Evolutionary conservation across 2,329 filamentous ascomycete genomes (phyloP).

Genomic region (Aureobasidium pullulans): DNA sequence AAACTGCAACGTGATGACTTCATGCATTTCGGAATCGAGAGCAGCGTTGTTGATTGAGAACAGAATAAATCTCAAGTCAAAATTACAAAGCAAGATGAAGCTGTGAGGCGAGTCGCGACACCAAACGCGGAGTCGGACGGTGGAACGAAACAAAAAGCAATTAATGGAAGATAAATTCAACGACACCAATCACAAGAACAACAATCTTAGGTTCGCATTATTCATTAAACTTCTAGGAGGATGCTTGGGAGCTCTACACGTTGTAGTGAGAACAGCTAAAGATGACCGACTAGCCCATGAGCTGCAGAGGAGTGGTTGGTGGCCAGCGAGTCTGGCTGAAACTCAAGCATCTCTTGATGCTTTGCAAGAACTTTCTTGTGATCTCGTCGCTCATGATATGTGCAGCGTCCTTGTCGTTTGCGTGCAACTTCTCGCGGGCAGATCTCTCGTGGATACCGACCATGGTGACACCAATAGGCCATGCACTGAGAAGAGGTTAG

Average conservation of each 20-base stretch:
- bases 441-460: constrained; percentile 98
- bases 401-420: constrained; percentile 66
- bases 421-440: constrained; percentile 88
- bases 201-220: neutral
- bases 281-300: constrained; percentile 68
- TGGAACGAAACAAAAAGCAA: neutral
- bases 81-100: neutral
- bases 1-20: constrained; percentile 89
- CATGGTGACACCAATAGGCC: constrained; percentile 99
- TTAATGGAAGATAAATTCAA: neutral
- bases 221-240: neutral
- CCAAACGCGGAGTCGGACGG: neutral
- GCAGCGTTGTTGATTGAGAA: neutral
- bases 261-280: neutral
- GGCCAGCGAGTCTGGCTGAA: constrained; percentile 97
- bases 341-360: constrained; percentile 92
- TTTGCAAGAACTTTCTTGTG: constrained; percentile 92
- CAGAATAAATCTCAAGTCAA: neutral
- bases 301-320: constrained; percentile 80
- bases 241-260: neutral
- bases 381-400: constrained; percentile 97
- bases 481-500: constrained; percentile 48
- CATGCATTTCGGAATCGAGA: constrained; percentile 59
- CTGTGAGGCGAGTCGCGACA: neutral
- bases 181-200: neutral